Percentiles rank a stretch among this genome's conserved stretches.
These are phyloP conservation scores for Candida gigantensis DNA, from an alignment of 1,139 yeast genomes.

Conservation along the genomic window DNA sequence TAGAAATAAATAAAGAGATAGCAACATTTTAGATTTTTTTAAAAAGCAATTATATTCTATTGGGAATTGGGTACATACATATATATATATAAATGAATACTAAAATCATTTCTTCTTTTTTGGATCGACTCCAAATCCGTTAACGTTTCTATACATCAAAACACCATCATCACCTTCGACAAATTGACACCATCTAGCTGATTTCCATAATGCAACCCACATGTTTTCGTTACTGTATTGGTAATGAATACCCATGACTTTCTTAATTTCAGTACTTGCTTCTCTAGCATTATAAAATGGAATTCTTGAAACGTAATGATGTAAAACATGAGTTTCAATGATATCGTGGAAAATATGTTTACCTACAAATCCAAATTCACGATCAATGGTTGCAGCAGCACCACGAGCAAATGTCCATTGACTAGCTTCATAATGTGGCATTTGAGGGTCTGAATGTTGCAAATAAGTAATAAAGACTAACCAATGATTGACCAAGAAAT, in stretches of 20 bases:
- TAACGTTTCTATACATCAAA: slow-evolving; percentile 58
- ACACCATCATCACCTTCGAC: slow-evolving; percentile 65
- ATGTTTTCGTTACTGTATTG: slow-evolving; percentile 53
- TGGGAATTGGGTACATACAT: too few species aligned
- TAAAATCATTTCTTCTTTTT: slow-evolving; percentile 11
- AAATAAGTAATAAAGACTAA: slow-evolving; percentile 60
- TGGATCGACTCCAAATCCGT: slow-evolving; percentile 51
- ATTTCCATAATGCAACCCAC: slow-evolving; percentile 60
- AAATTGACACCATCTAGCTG: slow-evolving; percentile 56
- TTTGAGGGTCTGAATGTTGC: slow-evolving; percentile 58
- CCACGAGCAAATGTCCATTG: slow-evolving; percentile 70
- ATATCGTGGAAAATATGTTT: slow-evolving; percentile 61
- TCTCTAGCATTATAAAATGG: slow-evolving; percentile 65
- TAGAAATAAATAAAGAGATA: neutral
- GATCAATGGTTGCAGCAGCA: slow-evolving; percentile 66
- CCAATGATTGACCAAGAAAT: slow-evolving; percentile 63
- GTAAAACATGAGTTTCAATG: slow-evolving; percentile 64
- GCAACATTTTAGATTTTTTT: too few species aligned
- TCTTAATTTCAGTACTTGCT: slow-evolving; percentile 57
- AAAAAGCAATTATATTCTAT: too few species aligned
- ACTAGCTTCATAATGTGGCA: slow-evolving; percentile 58
- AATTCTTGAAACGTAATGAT: slow-evolving; percentile 61
- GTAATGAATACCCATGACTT: slow-evolving; percentile 63
- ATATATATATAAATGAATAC: slow-evolving; percentile 4
- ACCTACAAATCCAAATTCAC: slow-evolving; percentile 63